Evolutionary conservation across 2,329 filamentous ascomycete genomes (phyloP).

Genomic region (Calonectria fujianensis): DNA sequence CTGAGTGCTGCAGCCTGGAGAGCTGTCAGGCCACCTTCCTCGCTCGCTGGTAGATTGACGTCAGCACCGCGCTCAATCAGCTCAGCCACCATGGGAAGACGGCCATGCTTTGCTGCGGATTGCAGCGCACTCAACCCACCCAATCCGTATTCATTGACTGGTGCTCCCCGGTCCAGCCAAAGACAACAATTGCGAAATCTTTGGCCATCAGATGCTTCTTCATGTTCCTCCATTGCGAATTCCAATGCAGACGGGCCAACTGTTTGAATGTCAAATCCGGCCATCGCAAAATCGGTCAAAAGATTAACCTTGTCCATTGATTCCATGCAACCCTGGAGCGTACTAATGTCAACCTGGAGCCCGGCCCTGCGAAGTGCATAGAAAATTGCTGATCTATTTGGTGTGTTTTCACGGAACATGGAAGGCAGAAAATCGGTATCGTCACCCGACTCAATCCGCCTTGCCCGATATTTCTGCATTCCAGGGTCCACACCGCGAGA

Average conservation of each 20-base stretch:
- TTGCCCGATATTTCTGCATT: not conserved
- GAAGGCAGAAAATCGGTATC: not conserved
- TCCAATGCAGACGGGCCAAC: conserved; percentile 7
- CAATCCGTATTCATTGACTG: conserved; percentile 23
- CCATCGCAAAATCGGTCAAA: not conserved
- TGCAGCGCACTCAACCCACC: conserved; percentile 22
- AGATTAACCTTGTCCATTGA: accelerated
- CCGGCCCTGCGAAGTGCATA: conserved; percentile 16
- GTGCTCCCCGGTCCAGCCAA: conserved; percentile 12
- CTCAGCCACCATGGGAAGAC: not conserved
- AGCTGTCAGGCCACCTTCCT: conserved; percentile 6
- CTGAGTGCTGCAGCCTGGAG: conserved; percentile 1
- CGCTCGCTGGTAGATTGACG: conserved; percentile 26
- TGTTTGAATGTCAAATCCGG: conserved; percentile 3
- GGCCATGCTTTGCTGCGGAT: not conserved
- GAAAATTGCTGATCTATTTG: not conserved
- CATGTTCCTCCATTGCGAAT: too few relatives aligned
- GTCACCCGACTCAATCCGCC: not conserved
- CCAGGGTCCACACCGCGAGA: conserved; percentile 19
- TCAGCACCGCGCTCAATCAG: conserved; percentile 21
- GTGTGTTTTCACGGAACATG: not conserved
- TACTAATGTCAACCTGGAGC: not conserved
- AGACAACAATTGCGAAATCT: not conserved
- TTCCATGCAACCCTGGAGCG: not conserved
- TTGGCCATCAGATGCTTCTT: not conserved